These are phyloP conservation scores for Candida sphagnicola DNA, from an alignment of 805 yeast species.

Conservation along the genomic window DNA sequence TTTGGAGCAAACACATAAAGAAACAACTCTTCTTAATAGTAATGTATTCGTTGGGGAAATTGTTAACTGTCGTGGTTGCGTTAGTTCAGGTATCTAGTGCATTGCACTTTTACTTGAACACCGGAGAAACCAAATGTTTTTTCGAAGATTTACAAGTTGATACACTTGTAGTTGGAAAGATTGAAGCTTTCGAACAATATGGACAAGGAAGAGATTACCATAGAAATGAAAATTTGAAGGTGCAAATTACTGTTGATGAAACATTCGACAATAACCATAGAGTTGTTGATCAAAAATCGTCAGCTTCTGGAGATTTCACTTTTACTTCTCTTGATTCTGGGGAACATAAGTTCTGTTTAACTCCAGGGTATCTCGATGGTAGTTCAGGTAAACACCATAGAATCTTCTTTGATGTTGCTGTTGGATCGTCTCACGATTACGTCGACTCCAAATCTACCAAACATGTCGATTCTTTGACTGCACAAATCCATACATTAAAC, in stretches of 20 bases:
- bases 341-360: constrained; percentile 77
- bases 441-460: constrained; percentile 61
- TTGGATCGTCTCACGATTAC: constrained; percentile 58
- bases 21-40: neutral
- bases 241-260: constrained; percentile 68
- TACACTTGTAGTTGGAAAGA: constrained; percentile 74
- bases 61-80: constrained; percentile 6
- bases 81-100: constrained; percentile 30
- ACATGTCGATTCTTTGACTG: constrained; percentile 42
- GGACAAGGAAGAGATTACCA: constrained; percentile 44
- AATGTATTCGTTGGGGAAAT: neutral
- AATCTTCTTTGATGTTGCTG: constrained; percentile 67
- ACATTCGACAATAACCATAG: constrained; percentile 80
- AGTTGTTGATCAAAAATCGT: constrained; percentile 64
- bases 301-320: constrained; percentile 63
- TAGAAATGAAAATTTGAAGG: constrained; percentile 51
- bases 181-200: constrained; percentile 63
- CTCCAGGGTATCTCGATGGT: constrained; percentile 63
- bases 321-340: constrained; percentile 83
- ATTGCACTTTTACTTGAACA: constrained; percentile 74
- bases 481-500: constrained; percentile 34
- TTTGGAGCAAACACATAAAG: neutral
- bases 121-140: constrained; percentile 79
- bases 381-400: constrained; percentile 59
- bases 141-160: constrained; percentile 73